Evolutionary conservation across 2,329 filamentous ascomycete genomes (phyloP).

Genomic region (Fusarium protoensiforme): DNA sequence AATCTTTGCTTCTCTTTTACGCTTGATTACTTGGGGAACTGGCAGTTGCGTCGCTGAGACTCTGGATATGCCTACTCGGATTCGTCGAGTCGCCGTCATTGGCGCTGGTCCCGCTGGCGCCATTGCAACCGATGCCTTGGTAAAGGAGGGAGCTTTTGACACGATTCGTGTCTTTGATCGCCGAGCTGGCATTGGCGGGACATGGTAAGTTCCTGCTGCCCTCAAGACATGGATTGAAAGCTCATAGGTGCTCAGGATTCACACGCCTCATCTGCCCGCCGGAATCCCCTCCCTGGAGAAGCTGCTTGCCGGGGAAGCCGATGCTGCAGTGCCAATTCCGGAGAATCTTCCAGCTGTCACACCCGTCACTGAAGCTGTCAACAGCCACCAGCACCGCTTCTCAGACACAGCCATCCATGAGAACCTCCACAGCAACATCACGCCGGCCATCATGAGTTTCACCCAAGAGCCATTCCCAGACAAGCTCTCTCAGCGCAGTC

Average conservation of each 20-base stretch:
- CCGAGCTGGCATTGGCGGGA: conserved; percentile 9
- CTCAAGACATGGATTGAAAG: not conserved
- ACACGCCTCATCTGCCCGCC: conserved; percentile 12
- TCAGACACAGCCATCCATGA: conserved; percentile 27
- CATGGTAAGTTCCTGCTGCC: conserved; percentile 7
- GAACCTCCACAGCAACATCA: conserved; percentile 28
- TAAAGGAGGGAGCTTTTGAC: conserved; percentile 24
- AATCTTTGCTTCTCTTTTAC: not conserved
- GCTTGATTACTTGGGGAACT: not conserved
- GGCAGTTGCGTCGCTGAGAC: not conserved
- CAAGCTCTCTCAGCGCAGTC: not conserved
- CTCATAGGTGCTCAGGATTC: conserved; percentile 4
- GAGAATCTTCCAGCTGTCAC: conserved; percentile 27
- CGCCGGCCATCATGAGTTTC: conserved; percentile 21
- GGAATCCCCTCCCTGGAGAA: conserved; percentile 9
- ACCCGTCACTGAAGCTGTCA: conserved; percentile 24
- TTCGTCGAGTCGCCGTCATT: conserved; percentile 19
- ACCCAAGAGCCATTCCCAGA: conserved; percentile 19
- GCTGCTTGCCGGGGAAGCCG: conserved; percentile 19
- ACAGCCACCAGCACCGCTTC: conserved; percentile 33
- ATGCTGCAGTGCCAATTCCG: conserved; percentile 20
- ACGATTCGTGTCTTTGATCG: conserved; percentile 27
- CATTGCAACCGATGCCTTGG: conserved; percentile 26
- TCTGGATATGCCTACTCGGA: not conserved
- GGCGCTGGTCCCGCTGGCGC: conserved; percentile 30